Evolutionary conservation across 2,329 filamentous ascomycete genomes (phyloP).

Genomic region (Pseudogymnoascus sp.): DNA sequence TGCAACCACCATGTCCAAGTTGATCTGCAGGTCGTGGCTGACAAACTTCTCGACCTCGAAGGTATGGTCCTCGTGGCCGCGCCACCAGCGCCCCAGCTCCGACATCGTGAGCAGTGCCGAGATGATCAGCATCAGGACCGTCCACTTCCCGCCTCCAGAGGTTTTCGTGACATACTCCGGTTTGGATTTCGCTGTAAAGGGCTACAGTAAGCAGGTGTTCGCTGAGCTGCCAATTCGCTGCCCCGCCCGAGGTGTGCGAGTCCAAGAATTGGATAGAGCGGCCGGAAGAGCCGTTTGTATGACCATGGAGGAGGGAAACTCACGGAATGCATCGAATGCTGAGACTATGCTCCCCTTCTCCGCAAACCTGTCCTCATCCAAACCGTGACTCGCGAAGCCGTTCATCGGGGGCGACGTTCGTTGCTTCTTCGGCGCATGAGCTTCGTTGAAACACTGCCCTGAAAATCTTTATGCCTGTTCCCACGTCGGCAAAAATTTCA

Average conservation of each 20-base stretch:
- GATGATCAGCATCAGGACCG: constrained; percentile 68
- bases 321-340: constrained; percentile 97
- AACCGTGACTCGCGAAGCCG: constrained; percentile 62
- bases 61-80: constrained; percentile 74
- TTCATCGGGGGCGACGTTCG: constrained; percentile 46
- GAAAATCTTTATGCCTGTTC: not conserved
- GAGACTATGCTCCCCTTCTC: constrained; percentile 62
- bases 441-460: constrained; percentile 8
- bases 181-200: constrained; percentile 76
- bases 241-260: not conserved
- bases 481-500: not conserved
- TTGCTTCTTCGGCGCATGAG: constrained; percentile 8
- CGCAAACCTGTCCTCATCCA: constrained; percentile 75
- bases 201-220: not conserved
- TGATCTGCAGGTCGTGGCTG: constrained; percentile 82
- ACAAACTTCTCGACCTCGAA: constrained; percentile 93
- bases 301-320: constrained; percentile 32
- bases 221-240: not conserved
- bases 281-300: not conserved
- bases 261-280: not conserved
- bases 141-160: constrained; percentile 87
- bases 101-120: constrained; percentile 69
- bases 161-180: constrained; percentile 82
- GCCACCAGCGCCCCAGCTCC: constrained; percentile 77
- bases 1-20: constrained; percentile 82